Conservation (phyloP, 768 basidiomycete genomes). For the Boletus fagicola region DNA sequence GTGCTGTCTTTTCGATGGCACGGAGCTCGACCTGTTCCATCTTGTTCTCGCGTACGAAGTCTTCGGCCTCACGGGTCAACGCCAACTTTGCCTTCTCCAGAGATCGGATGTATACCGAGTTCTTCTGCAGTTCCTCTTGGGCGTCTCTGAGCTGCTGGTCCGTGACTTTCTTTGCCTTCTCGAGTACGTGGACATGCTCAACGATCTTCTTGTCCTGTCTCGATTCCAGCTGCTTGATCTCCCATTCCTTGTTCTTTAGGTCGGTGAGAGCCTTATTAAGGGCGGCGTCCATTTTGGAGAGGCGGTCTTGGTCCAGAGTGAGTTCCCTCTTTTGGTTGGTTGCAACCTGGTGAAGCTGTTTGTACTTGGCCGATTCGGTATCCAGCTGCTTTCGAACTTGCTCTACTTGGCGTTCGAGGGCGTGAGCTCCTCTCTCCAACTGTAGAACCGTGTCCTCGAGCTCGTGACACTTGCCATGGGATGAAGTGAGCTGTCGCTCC, state of each 20-base stretch:
- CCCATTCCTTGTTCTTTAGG: slow-evolving; percentile 78
- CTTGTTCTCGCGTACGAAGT: slow-evolving; percentile 72
- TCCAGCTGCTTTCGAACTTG: slow-evolving; percentile 70
- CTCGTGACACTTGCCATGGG: slow-evolving; percentile 75
- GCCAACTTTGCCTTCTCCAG: slow-evolving; percentile 78
- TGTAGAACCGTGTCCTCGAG: slow-evolving; percentile 87
- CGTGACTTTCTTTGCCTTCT: slow-evolving; percentile 92
- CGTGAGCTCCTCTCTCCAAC: slow-evolving; percentile 77
- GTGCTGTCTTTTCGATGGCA: slow-evolving; percentile 64
- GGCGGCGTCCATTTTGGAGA: slow-evolving; percentile 72
- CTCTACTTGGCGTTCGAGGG: slow-evolving; percentile 72
- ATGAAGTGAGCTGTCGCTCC: slow-evolving; percentile 70
- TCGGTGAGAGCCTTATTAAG: slow-evolving; percentile 79
- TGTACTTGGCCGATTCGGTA: slow-evolving; percentile 65
- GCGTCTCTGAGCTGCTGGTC: slow-evolving; percentile 87
- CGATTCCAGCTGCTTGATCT: slow-evolving; percentile 80
- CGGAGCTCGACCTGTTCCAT: slow-evolving; percentile 63
- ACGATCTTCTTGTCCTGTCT: slow-evolving; percentile 97
- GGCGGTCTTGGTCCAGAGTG: slow-evolving; percentile 61
- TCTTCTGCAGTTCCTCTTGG: slow-evolving; percentile 71
- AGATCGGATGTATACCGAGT: slow-evolving; percentile 76
- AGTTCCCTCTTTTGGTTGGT: slow-evolving; percentile 70
- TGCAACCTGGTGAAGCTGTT: slow-evolving; percentile 67
- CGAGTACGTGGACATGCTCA: slow-evolving; percentile 94
- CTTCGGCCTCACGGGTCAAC: slow-evolving; percentile 78